phyloP scores from a whole-genome alignment of 768 basidiomycete species.

The Hericium coralloides region DNA sequence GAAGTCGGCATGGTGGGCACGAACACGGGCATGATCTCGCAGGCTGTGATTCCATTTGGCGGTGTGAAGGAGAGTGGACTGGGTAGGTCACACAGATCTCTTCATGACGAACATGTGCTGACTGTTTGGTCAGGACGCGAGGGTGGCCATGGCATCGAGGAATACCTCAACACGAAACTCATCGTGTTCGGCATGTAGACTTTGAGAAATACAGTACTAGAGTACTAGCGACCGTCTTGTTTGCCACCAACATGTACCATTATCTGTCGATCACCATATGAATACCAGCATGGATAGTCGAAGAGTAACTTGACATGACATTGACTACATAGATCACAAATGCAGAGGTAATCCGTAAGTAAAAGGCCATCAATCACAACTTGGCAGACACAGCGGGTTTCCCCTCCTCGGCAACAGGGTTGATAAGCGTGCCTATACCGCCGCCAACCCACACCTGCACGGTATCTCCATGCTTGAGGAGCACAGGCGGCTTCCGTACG shows the following conservation, averaged over 20 bases:
- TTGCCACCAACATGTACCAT: too few species aligned
- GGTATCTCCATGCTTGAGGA: conserved; percentile 66
- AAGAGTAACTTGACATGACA: too few species aligned
- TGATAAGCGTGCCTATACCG: conserved; percentile 75
- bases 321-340: background rate
- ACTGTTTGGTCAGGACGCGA: conserved; percentile 48
- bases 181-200: conserved; percentile 63
- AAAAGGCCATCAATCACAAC: conserved; percentile 20
- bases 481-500: conserved; percentile 58
- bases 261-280: too few species aligned
- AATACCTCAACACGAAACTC: conserved; percentile 78
- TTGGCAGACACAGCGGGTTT: conserved; percentile 25
- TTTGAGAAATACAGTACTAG: too few species aligned
- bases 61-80: conserved; percentile 87
- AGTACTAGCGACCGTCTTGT: background rate
- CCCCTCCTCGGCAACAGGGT: conserved; percentile 66
- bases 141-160: conserved; percentile 84
- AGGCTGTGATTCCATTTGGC: conserved; percentile 79
- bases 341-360: background rate
- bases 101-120: conserved; percentile 4
- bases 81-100: conserved; percentile 23
- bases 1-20: conserved; percentile 91
- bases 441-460: conserved; percentile 58
- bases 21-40: conserved; percentile 74
- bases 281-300: background rate